phyloP scores from a whole-genome alignment of 805 yeast genomes.

The Candida odintsovae region DNA sequence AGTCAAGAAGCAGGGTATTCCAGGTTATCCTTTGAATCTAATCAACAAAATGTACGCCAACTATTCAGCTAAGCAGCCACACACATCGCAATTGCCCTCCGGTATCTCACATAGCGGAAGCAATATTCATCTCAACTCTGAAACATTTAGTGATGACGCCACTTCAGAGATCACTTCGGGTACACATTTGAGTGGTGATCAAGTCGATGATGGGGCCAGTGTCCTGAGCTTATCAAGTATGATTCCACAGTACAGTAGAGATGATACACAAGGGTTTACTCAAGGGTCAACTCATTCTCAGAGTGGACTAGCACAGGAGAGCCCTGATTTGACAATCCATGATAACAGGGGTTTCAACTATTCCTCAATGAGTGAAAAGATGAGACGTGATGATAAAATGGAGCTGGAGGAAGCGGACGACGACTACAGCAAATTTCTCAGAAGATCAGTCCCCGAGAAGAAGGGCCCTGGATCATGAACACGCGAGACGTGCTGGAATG shows the following conservation, averaged over 20 bases:
- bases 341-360: background rate
- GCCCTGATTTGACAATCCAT: background rate
- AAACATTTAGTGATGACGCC: background rate
- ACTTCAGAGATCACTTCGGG: background rate
- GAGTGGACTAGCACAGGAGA: background rate
- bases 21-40: conserved; percentile 32
- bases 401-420: background rate
- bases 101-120: background rate
- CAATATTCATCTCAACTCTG: background rate
- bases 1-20: conserved; percentile 39
- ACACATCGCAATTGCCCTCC: conserved; percentile 1
- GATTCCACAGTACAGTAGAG: conserved; percentile 23
- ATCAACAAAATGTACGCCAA: conserved; percentile 30
- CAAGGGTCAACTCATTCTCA: background rate
- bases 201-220: conserved; percentile 18
- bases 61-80: conserved; percentile 10
- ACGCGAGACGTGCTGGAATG: background rate
- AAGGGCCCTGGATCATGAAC: background rate
- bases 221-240: conserved; percentile 21
- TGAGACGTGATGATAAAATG: background rate
- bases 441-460: background rate
- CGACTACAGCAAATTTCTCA: background rate
- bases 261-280: background rate
- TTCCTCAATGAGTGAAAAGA: background rate
- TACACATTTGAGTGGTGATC: background rate